A percentile compares a stretch with the other conserved stretches of the same genome.
These are phyloP conservation scores for Scheffersomyces lignicola DNA, from an alignment of 1,139 yeast genomes.

Conservation along the genomic window DNA sequence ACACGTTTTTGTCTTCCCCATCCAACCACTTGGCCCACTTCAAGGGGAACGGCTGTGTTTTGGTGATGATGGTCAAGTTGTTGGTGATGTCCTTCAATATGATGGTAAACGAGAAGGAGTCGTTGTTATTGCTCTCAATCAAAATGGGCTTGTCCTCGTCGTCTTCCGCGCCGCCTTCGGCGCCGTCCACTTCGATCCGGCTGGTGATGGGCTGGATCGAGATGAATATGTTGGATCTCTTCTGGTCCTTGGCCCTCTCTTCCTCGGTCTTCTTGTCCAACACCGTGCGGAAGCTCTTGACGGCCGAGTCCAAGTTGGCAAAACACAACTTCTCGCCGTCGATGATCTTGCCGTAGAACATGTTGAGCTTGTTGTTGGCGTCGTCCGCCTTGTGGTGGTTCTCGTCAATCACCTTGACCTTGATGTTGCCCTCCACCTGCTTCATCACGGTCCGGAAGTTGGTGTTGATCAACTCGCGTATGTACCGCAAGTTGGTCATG, in stretches of 20 bases:
- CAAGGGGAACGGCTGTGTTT: conserved; percentile 87
- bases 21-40: conserved; percentile 90
- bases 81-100: conserved; percentile 78
- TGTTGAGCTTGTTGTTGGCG: conserved; percentile 48
- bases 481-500: conserved; percentile 64
- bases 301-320: conserved; percentile 80
- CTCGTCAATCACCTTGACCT: conserved; percentile 54
- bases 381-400: conserved; percentile 38
- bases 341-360: conserved; percentile 72
- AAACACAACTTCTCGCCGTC: conserved; percentile 90
- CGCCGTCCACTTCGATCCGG: conserved; percentile 12
- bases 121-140: conserved; percentile 40
- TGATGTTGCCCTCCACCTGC: conserved; percentile 90
- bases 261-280: conserved; percentile 22
- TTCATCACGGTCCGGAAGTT: conserved; percentile 82
- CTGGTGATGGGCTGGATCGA: conserved; percentile 71
- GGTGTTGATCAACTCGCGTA: conserved; percentile 62
- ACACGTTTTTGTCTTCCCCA: conserved; percentile 38
- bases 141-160: conserved; percentile 24
- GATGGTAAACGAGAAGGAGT: conserved; percentile 61
- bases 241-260: conserved; percentile 24
- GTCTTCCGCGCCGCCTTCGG: conserved; percentile 9
- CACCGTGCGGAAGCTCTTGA: conserved; percentile 41
- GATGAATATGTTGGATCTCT: conserved; percentile 68
- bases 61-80: conserved; percentile 67